phyloP scores from a whole-genome alignment of 78 protist species.

The Dictyostelium purpureum region DNA sequence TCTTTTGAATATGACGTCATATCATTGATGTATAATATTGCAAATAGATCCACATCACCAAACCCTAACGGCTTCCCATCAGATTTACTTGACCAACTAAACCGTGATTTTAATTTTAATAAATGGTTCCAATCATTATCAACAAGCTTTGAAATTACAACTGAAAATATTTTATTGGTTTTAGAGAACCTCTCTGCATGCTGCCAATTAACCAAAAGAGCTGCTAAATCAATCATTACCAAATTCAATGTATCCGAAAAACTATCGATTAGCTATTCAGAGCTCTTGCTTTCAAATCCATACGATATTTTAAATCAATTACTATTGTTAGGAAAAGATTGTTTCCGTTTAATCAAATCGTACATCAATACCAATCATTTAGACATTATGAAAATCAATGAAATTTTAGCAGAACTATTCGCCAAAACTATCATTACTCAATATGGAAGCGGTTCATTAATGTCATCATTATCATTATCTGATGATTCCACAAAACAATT shows the following conservation, averaged over 20 bases:
- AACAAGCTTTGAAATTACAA: not conserved
- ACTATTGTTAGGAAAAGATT: constrained; percentile 7
- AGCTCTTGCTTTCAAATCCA: constrained; percentile 13
- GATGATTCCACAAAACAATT: not conserved
- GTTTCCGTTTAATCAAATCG: constrained; percentile 48
- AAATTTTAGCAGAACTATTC: constrained; percentile 30
- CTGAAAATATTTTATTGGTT: constrained; percentile 1
- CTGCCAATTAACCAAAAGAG: constrained; percentile 12
- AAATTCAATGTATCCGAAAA: constrained; percentile 57
- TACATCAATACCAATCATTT: constrained; percentile 13
- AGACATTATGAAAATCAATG: not conserved
- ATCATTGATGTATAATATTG: constrained; percentile 24
- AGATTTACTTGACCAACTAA: not conserved
- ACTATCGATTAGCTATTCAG: constrained; percentile 27
- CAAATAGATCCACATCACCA: constrained; percentile 19
- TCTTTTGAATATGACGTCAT: constrained; percentile 43
- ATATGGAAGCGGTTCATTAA: not conserved
- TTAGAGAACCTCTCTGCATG: constrained; percentile 19
- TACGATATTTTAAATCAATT: constrained; percentile 27
- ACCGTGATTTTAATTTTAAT: not conserved
- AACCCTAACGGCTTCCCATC: constrained; percentile 34
- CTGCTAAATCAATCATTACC: constrained; percentile 33
- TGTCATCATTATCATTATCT: not conserved
- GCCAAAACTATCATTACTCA: constrained; percentile 8
- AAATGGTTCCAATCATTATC: constrained; percentile 27